phyloP scores from a whole-genome alignment of 148 eudicot species.

The Rhododendron ovatum region DNA sequence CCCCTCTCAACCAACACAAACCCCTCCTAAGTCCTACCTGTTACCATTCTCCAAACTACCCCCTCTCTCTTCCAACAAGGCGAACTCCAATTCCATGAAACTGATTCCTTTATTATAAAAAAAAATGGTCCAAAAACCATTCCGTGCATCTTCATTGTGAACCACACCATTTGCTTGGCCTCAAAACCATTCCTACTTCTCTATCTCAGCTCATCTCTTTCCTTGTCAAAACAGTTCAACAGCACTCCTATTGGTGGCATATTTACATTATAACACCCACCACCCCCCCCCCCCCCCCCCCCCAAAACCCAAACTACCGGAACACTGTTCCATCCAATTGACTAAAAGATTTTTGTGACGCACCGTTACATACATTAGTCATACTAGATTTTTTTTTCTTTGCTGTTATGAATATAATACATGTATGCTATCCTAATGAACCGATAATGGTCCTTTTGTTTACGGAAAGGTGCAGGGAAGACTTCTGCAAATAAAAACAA shows the following conservation, averaged over 20 bases:
- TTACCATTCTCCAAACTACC: neutral
- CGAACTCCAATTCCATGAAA: neutral
- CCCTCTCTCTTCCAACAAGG: neutral
- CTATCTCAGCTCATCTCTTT: neutral
- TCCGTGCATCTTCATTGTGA: neutral
- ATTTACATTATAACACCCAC: no score
- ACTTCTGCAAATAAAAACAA: neutral
- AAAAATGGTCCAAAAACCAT: no score
- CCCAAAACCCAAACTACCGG: no score
- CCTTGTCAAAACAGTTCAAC: neutral
- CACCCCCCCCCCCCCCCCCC: no score
- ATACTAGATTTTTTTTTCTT: no score
- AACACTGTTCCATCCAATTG: no score
- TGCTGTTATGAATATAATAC: neutral
- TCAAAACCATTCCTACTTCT: neutral
- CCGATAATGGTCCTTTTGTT: neutral
- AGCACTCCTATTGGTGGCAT: no score
- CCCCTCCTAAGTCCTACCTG: neutral
- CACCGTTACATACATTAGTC: neutral
- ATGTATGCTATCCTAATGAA: neutral
- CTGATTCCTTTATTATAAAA: neutral
- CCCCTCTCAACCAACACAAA: neutral
- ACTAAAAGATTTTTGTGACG: neutral
- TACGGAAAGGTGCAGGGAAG: neutral
- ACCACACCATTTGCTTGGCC: neutral